Evolutionary conservation across 192 early-diverging fungal genomes (phyloP).

Genomic region (Gonapodya prolifera): DNA sequence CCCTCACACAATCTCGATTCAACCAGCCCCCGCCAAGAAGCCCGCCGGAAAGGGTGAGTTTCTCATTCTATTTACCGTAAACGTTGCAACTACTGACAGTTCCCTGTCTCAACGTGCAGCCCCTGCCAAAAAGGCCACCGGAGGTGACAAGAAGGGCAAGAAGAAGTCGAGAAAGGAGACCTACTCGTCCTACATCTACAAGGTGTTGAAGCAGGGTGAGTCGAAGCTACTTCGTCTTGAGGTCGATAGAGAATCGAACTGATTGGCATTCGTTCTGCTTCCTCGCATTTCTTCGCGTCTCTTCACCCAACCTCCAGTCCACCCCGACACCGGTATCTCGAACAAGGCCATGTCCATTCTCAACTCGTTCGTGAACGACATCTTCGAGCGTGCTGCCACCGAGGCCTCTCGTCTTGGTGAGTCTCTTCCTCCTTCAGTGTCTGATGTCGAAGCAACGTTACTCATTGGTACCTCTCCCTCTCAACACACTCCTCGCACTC

Average conservation of each 20-base stretch:
- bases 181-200: slow-evolving; percentile 92
- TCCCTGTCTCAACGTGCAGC: slow-evolving; percentile 20
- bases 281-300: background rate
- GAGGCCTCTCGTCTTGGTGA: background rate
- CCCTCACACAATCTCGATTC: slow-evolving; percentile 13
- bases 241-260: too few relatives aligned
- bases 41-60: slow-evolving; percentile 5
- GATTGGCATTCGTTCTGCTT: too few relatives aligned
- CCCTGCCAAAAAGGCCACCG: slow-evolving; percentile 26
- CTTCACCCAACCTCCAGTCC: slow-evolving; percentile 32
- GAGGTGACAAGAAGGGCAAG: slow-evolving; percentile 21
- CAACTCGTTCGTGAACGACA: slow-evolving; percentile 95
- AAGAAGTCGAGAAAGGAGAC: slow-evolving; percentile 56
- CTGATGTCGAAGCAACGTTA: too few relatives aligned
- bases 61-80: background rate
- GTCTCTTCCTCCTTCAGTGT: too few relatives aligned
- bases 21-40: slow-evolving; percentile 11
- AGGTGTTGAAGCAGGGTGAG: slow-evolving; percentile 92
- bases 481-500: background rate
- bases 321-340: slow-evolving; percentile 92
- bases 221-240: too few relatives aligned
- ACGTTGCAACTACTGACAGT: background rate
- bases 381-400: slow-evolving; percentile 85
- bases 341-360: slow-evolving; percentile 87
- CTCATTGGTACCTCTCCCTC: too few relatives aligned